Base-by-base conservation (phyloP, 108 stramenopile genomes). In the Chaetoceros tenuissimus region DNA sequence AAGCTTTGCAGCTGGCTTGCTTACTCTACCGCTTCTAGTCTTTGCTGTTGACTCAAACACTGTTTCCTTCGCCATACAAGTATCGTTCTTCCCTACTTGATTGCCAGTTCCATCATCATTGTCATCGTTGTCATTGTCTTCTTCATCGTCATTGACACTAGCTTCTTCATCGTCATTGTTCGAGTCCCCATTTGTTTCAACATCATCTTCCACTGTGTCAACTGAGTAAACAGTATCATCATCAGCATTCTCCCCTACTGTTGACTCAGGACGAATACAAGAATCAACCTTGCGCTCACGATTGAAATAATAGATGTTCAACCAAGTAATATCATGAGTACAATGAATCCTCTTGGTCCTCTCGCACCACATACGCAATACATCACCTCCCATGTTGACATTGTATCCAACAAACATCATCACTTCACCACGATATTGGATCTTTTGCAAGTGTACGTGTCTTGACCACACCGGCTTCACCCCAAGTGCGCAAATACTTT, bases 371-470 rank as follows among this genome's bases (percentile, higher is more conserved):
- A 73, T 67, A 1, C 44, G n/a, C 29, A 57, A 63, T n/a, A 49
- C 51, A 19, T 67, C 55, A 30, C 61, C 54, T 43, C 16, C 44
- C 43, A 51, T 52, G 21, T 62, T 29, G 24, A 13, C 13, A 1
- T 60, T 18, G 23, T 56, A 67, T 7, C 72, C 66, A 27, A 73
- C 53, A 56, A 67, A 72, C 53, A 72, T 48, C 21, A 52, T 50
- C 1, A 17, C 19, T 0, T 24, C 54, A 26, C 72, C 66, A 3
- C 55, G 59, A 25, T 44, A 5, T 62, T 54, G 61, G 52, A n/a
- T 17, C 34, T 28, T 18, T 56, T 7, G 18, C 45, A 21, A 17
- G 3, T 43, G 31, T 55, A 18, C 43, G 18, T 24, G n/a, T 64
- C n/a, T n/a, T n/a, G 19, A 64, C 63, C 17, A 43, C 30, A 24